Evolutionary conservation across 2,329 filamentous ascomycete species (phyloP), one percentile per base, ranked within the genome.

Genomic region (Dactylellina parvicollis): DNA sequence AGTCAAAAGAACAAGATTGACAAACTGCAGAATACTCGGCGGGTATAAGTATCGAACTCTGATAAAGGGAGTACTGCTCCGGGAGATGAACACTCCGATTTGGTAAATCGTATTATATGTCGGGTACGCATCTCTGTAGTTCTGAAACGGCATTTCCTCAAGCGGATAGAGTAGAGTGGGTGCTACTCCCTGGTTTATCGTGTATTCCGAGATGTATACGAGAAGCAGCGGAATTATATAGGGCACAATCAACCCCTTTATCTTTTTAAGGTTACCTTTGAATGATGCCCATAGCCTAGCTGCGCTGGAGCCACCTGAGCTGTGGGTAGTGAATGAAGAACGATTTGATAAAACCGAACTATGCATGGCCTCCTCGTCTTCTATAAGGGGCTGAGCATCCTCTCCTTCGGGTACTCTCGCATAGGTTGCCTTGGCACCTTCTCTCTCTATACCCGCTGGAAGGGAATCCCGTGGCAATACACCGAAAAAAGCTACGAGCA

Each of bases 71-170:
- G 92, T 92, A 0, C 92, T 96, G 0, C 92, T 96, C 14, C 95
- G 89, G 0, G 94, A 96, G 77, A 98, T 87, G 82, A 98, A 98
- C 75, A 98, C 95, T 62, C 95, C 95, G 1, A 93, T 84, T 83
- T 99, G 94, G 81, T 99, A 98, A 74, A 98, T 89, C 66, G 96
- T 93, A 75, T 90, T 90, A 81, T 99, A 99, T 75, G 94, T 92
- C 0, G 94, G 93, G 78, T 99, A 99, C 80, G 97, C 98, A 30
- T 89, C 90, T 40, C 94, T 89, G 79, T 89, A 95, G 76, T 92
- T 87, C 30, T 83, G 82, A 80, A 98, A 98, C 0, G 95, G 95
- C 0, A 91, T 90, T 9, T 86, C 81, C 0, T 84, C 79, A 0
- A 97, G 84, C 3, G 0, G 93, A 79, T 96, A 99, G 3, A 99